A percentile compares a stretch with the other conserved stretches of the same genome.
These are phyloP conservation scores for Pseudogymnoascus sp. DNA, from an alignment of 2,329 filamentous ascomycete genomes.

Conservation along the genomic window DNA sequence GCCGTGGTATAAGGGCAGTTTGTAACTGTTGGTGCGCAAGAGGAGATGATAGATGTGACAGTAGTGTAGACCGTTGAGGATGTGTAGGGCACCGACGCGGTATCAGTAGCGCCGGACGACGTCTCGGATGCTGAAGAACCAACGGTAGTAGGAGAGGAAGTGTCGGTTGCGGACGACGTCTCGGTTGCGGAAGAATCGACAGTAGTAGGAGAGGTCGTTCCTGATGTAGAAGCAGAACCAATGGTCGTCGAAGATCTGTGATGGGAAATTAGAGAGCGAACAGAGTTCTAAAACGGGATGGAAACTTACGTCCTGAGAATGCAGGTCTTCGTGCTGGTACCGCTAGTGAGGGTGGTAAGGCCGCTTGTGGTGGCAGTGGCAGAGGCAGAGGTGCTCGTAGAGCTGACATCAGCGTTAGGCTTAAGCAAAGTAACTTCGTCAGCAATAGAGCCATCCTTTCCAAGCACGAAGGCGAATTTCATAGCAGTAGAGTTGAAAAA, in stretches of 20 bases:
- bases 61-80: neutral
- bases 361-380: neutral
- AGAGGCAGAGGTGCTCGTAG: neutral
- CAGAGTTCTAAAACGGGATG: neutral
- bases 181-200: neutral
- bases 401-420: neutral
- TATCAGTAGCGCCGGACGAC: neutral
- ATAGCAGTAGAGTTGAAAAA: slow-evolving; percentile 33
- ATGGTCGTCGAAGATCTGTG: neutral
- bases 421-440: slow-evolving; percentile 33
- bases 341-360: neutral
- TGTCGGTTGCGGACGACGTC: neutral
- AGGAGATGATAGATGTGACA: neutral
- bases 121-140: neutral
- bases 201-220: neutral
- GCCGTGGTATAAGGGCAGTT: neutral
- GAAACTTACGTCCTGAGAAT: neutral
- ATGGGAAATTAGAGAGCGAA: neutral
- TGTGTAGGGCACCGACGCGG: neutral
- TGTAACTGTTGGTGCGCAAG: neutral
- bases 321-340: neutral
- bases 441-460: slow-evolving; percentile 31
- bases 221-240: neutral
- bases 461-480: slow-evolving; percentile 39
- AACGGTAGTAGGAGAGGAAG: neutral